Evolutionary conservation across 2,329 filamentous ascomycete species (phyloP), one percentile per base, ranked within the genome.

Genomic region (Penicillium verrucosum): DNA sequence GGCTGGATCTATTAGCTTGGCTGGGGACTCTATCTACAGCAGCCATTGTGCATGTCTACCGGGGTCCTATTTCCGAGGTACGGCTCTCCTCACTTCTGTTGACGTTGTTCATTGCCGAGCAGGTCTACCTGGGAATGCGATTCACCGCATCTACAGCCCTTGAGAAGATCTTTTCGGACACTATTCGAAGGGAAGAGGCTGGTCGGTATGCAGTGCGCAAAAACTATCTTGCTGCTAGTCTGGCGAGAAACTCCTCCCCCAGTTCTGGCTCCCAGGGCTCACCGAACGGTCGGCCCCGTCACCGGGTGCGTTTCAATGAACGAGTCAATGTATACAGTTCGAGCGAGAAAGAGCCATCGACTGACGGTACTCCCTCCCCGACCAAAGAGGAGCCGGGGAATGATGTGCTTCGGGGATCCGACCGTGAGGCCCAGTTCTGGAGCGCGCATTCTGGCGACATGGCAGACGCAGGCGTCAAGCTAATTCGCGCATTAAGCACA

Each of bases 1-100:
- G 89, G 1, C 80, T 99, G 2, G 88, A 87, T 16, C 95, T 97
- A 71, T 79, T 97, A n/a, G 89, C 91, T 4, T 97, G 94, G 94
- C 80, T 97, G 25, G 94, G 94, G 40, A 94, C 89, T 63, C 79
- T 97, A 57, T 95, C 92, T 5, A 92, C 89, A 54, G 86, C 92
- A 0, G 91, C 92, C 0, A 84, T 97, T 46, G 89, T 96, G 0
- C 96, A 92, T 73, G 82, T 97, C 54, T 97, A 96, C 79, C 87
- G 85, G 40, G 82, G 87, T 54, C 81, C 82, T 1, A 76, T 87
- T 40, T 83, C 82, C 49, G 82, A 86, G 48, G 87, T 96, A 65
- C 85, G 85, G 49, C 85, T 81, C 11, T 94, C 89, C 83, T 90
- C 85, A 0, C 79, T 96, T 1, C 82, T 97, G 2, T 78, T 96